Conservation (phyloP, 1,139 yeast genomes). For the Lodderomyces metapsilosis region DNA sequence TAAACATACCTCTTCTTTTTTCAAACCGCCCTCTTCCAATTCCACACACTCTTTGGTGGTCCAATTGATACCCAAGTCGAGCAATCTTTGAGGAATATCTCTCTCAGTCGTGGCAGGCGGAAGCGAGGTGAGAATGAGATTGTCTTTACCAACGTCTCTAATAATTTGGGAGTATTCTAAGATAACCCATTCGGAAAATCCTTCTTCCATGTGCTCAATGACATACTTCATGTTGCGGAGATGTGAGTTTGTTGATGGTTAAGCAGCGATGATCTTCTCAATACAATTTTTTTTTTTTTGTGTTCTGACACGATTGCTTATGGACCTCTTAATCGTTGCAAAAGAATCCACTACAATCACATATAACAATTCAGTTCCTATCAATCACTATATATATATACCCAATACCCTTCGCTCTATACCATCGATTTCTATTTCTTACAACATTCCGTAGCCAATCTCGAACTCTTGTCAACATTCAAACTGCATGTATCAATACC, state of each 20-base stretch:
- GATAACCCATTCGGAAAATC: conserved; percentile 93
- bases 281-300: not conserved
- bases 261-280: not conserved
- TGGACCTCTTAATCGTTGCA: too few species aligned
- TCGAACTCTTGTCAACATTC: conserved; percentile 40
- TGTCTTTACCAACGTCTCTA: conserved; percentile 74
- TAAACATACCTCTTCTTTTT: conserved; percentile 64
- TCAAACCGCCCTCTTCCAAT: conserved; percentile 30
- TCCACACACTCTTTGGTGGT: conserved; percentile 70
- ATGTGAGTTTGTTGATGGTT: not conserved
- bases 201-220: conserved; percentile 96
- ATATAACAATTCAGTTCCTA: not conserved
- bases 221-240: conserved; percentile 67
- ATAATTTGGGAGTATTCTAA: conserved; percentile 84
- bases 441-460: conserved; percentile 32
- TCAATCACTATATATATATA: not conserved
- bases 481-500: conserved; percentile 38
- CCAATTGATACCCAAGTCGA: conserved; percentile 72
- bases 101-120: conserved; percentile 58
- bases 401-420: too few species aligned
- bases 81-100: conserved; percentile 64
- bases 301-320: too few species aligned
- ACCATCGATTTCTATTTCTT: conserved; percentile 13
- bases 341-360: too few species aligned
- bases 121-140: conserved; percentile 75